Evolutionary conservation across 305 asterid genomes (phyloP).

Genomic region (Ajuga reptans): DNA sequence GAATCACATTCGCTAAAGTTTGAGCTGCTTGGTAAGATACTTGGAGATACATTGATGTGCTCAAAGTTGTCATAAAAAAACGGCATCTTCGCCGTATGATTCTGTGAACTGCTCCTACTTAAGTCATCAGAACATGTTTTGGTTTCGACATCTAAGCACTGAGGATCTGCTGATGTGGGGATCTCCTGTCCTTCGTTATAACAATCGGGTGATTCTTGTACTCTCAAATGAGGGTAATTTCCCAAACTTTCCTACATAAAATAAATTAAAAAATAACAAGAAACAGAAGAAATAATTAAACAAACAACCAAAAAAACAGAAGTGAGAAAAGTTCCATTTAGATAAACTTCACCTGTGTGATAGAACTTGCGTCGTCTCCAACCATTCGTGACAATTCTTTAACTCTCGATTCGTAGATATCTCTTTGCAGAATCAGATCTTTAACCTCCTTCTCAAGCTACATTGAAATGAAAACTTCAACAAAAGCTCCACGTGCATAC

Average conservation of each 20-base stretch:
- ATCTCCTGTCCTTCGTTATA: slow-evolving; percentile 23
- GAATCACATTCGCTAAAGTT: slow-evolving; percentile 42
- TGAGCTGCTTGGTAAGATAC: slow-evolving; percentile 29
- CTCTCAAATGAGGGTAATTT: slow-evolving; percentile 56
- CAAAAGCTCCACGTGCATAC: background rate
- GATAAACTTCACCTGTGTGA: slow-evolving; percentile 12
- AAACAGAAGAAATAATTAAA: background rate
- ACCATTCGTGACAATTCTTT: slow-evolving; percentile 42
- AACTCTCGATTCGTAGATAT: slow-evolving; percentile 52
- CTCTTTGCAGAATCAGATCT: slow-evolving; percentile 57
- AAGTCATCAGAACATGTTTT: slow-evolving; percentile 27
- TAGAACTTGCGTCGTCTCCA: slow-evolving; percentile 38
- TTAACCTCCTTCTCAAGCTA: slow-evolving; percentile 65
- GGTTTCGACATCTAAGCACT: slow-evolving; percentile 22
- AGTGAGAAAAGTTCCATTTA: background rate
- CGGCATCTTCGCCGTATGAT: slow-evolving; percentile 29
- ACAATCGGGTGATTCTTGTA: slow-evolving; percentile 40
- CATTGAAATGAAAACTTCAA: slow-evolving; percentile 12
- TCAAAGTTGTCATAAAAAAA: slow-evolving; percentile 29
- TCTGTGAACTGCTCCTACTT: slow-evolving; percentile 48
- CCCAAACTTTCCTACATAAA: slow-evolving; percentile 39
- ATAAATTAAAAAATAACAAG: background rate
- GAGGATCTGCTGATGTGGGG: slow-evolving; percentile 25
- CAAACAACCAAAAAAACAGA: background rate
- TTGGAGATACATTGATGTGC: slow-evolving; percentile 35